Conservation (phyloP, 2,329 filamentous ascomycete genomes). For the Atkinsonella hypoxylon region DNA sequence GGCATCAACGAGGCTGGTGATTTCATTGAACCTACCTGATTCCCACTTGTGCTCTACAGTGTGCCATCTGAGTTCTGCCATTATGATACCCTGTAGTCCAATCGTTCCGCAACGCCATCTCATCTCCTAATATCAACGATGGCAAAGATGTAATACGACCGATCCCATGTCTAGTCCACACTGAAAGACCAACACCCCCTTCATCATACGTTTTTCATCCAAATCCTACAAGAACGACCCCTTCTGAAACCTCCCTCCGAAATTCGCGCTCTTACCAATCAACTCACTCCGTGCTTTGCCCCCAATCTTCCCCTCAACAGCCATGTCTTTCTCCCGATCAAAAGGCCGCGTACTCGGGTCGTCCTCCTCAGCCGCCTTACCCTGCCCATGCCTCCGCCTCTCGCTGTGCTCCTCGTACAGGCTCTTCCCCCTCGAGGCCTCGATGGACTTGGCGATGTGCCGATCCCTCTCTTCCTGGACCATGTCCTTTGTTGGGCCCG, state of each 20-base stretch:
- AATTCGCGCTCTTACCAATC: slow-evolving; percentile 67
- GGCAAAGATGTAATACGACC: too few species aligned
- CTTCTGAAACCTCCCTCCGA: slow-evolving; percentile 69
- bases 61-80: too few species aligned
- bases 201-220: neutral
- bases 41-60: neutral
- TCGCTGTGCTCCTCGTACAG: slow-evolving; percentile 46
- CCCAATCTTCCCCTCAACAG: slow-evolving; percentile 58
- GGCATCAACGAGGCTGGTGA: too few species aligned
- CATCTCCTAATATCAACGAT: too few species aligned
- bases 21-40: neutral
- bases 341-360: slow-evolving; percentile 85
- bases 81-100: neutral
- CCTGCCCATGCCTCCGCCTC: slow-evolving; percentile 22
- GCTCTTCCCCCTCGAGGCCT: slow-evolving; percentile 43
- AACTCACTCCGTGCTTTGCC: slow-evolving; percentile 65
- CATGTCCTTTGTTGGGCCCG: slow-evolving; percentile 24
- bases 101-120: neutral
- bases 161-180: too few species aligned
- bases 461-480: slow-evolving; percentile 45
- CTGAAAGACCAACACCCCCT: too few species aligned
- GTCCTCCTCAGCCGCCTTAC: slow-evolving; percentile 59
- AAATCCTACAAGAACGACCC: slow-evolving; percentile 48
- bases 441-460: slow-evolving; percentile 36
- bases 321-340: slow-evolving; percentile 91